Base-by-base conservation (phyloP, 2,329 filamentous ascomycete genomes). In the Aspergillus pseudonomiae region DNA sequence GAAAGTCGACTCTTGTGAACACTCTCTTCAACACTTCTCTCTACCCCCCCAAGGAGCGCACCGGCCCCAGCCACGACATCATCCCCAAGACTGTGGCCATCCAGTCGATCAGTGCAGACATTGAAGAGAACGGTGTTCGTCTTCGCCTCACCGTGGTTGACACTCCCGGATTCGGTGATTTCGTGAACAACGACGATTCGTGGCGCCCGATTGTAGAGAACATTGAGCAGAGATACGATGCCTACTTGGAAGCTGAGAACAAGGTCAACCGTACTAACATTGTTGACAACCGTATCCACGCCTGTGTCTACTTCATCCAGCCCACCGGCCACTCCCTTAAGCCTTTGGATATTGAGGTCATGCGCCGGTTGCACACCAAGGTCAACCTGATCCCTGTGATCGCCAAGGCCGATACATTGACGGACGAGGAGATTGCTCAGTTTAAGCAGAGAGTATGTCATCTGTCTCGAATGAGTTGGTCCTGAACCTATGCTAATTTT, bases 191-290 rank as follows among this genome's bases (percentile, higher is more conserved):
- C 78, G 95, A 98, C 75, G 95, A 98, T 82, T 99, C 95, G 32
- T 99, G 95, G 95, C 89, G 95, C 76, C 95, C 95, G 62, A 99
- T 99, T 82, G 91, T 97, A 74, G 95, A 99, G 86, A 98, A 98
- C 86, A 98, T 99, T 75, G 95, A 99, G 86, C 93, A 97, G 86
- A 92, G 95, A 72, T 99, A 95, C 77, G 95, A 99, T 81, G 94
- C 95, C 60, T 99, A 98, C 81, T 87, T 99, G 64, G 95, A 99
- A 82, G 94, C 95, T 53, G 95, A 99, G 88, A 99, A 99, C 89
- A 99, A 98, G 88, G 93, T 99, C 80, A 99, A 99, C 86, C 93
- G 95, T 75, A 97, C 97, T 90, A 99, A 99, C 87, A 98, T 98
- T 80, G 91, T 99, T 67, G 95, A 99, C 84, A 99, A 98, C 87